phyloP scores from a whole-genome alignment of 2,329 filamentous ascomycete species.

The Epichloe hybrida region DNA sequence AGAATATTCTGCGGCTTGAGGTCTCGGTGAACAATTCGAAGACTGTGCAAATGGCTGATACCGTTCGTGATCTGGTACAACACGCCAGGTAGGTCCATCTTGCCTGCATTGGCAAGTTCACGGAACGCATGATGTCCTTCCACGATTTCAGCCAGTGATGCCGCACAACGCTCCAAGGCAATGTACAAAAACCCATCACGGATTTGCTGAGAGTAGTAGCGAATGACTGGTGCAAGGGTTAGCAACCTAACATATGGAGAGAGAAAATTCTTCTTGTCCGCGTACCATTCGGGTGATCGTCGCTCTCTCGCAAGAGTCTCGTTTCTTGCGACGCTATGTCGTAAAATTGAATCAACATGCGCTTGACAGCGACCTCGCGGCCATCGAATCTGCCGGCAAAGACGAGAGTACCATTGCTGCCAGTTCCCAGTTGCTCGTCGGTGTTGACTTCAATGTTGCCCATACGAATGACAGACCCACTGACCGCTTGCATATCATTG shows the following conservation, averaged over 20 bases:
- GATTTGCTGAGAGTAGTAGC: constrained; percentile 86
- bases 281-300: constrained; percentile 76
- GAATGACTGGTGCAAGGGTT: constrained; percentile 52
- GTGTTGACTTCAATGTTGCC: constrained; percentile 52
- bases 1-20: constrained; percentile 97
- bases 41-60: constrained; percentile 73
- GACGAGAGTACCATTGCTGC: constrained; percentile 93
- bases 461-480: constrained; percentile 45
- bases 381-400: constrained; percentile 92
- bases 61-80: constrained; percentile 84
- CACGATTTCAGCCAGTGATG: constrained; percentile 82
- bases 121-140: constrained; percentile 57
- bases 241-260: neutral
- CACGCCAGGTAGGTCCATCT: constrained; percentile 63
- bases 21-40: constrained; percentile 93
- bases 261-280: neutral
- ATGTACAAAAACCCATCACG: constrained; percentile 91
- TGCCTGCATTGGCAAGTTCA: constrained; percentile 57
- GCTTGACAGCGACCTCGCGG: constrained; percentile 85
- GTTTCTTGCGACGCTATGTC: constrained; percentile 94
- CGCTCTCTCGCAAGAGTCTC: constrained; percentile 76
- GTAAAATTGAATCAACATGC: constrained; percentile 92
- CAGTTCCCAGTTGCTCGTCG: constrained; percentile 54
- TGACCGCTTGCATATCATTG: constrained; percentile 45
- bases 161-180: constrained; percentile 83